Evolutionary conservation across 2,329 filamentous ascomycete genomes (phyloP).

Genomic region (Aspergillus sp.): DNA sequence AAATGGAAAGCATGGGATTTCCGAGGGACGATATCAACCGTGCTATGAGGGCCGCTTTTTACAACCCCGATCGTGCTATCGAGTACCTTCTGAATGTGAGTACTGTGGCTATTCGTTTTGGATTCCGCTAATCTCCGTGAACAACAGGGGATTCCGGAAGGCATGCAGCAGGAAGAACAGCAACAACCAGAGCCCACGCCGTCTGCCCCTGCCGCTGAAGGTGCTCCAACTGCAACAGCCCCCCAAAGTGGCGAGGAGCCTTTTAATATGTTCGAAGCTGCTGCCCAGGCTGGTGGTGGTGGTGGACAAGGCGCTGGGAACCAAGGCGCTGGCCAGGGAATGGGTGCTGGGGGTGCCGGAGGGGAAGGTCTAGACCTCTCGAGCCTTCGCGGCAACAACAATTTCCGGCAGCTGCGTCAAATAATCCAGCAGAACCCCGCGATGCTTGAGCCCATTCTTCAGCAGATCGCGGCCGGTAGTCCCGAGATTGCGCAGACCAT

Average conservation of each 20-base stretch:
- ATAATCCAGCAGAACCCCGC: slow-evolving; percentile 95
- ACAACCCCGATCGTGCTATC: slow-evolving; percentile 93
- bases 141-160: slow-evolving; percentile 77
- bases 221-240: slow-evolving; percentile 28
- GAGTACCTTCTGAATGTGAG: slow-evolving; percentile 85
- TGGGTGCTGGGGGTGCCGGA: slow-evolving; percentile 40
- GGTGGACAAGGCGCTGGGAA: slow-evolving; percentile 27
- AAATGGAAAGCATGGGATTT: slow-evolving; percentile 98
- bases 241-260: slow-evolving; percentile 45
- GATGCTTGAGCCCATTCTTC: slow-evolving; percentile 96
- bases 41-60: slow-evolving; percentile 92
- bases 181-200: slow-evolving; percentile 48
- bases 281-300: slow-evolving; percentile 60
- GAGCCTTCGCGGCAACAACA: slow-evolving; percentile 86
- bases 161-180: slow-evolving; percentile 62
- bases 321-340: slow-evolving; percentile 17
- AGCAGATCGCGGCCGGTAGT: slow-evolving; percentile 91
- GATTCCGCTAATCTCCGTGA: slow-evolving; percentile 3
- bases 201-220: slow-evolving; percentile 19
- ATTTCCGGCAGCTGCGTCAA: slow-evolving; percentile 95
- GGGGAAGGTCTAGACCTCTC: slow-evolving; percentile 66
- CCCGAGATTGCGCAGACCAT: slow-evolving; percentile 90
- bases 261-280: slow-evolving; percentile 87
- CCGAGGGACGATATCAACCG: slow-evolving; percentile 77
- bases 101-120: slow-evolving; percentile 9